Evolutionary conservation across 345 rosid species (phyloP), one percentile per base, ranked within the genome.

Genomic region (Microthlaspi erraticum): DNA sequence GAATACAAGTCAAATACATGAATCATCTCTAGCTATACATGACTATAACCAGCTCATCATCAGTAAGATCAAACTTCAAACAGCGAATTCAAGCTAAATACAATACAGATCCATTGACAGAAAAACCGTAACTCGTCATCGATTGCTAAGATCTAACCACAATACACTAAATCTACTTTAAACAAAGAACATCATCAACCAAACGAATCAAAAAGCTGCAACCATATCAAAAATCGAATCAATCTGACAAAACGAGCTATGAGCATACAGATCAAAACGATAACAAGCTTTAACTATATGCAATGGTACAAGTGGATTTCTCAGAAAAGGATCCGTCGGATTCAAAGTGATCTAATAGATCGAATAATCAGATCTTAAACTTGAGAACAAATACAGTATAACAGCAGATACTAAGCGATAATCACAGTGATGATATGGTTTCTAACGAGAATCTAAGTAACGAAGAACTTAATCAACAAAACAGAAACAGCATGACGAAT

Each of bases 341-440:
- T n/a, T n/a, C n/a, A 4, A 2, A 0, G 5, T 8, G 3, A 23
- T 6, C 19, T 11, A 1, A 38, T 7, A 29, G 59, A 72, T 73
- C 2, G 65, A 38, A n/a, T 0, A 13, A 31, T 18, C 66, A 2
- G 76, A 53, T 72, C 64, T 8, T 43, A 42, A 43, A 33, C 10
- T 10, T 19, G 20, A 34, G 18, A 42, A 14, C 23, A 49, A 13
- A 36, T 23, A 8, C 17, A 43, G 36, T 18, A 39, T n/a, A 42
- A 32, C 41, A 33, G 5, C 12, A 10, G 1, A 4, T 5, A 36
- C 0, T 0, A 54, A 43, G 10, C 37, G 17, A 37, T 13, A 6
- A 57, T 5, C 18, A 65, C 60, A 57, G 48, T 7, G 45, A 11
- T 2, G 6, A 1, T 1, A 13, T 0, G 5, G 49, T 7, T 57